Evolutionary conservation across 176 grass and related monocot species (phyloP).

Genomic region (Oryza punctata): DNA sequence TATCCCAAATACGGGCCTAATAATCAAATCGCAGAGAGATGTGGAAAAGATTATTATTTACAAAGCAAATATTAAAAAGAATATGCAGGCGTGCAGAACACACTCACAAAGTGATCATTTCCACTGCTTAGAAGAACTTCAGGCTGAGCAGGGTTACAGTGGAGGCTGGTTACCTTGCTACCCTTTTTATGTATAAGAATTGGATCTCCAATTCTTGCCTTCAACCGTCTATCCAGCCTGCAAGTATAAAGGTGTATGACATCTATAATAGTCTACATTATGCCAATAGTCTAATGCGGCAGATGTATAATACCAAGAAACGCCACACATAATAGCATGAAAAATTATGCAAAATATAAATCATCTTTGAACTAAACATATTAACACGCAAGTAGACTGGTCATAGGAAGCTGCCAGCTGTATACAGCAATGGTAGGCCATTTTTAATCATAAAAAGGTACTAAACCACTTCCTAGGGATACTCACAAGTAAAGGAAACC

Average conservation of each 20-base stretch:
- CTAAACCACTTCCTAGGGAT: neutral
- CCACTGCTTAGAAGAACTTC: constrained; percentile 96
- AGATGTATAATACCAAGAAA: neutral
- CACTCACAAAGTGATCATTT: constrained; percentile 96
- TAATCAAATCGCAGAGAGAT: constrained; percentile 42
- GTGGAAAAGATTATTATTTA: constrained; percentile 19
- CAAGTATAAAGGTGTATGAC: neutral
- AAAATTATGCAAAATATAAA: constrained; percentile 16
- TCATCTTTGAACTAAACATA: neutral
- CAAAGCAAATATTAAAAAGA: neutral
- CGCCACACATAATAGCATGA: neutral
- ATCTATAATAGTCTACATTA: neutral
- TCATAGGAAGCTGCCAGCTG: neutral
- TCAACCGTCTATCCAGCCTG: constrained; percentile 79
- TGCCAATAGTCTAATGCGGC: neutral
- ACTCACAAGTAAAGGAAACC: constrained; percentile 93
- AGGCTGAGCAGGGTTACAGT: constrained; percentile 82
- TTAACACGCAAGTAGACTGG: neutral
- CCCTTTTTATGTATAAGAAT: constrained; percentile 93
- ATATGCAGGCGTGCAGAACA: neutral
- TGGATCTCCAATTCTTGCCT: constrained; percentile 62
- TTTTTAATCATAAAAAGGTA: constrained; percentile 2
- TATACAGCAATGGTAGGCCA: neutral
- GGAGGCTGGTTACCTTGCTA: constrained; percentile 87
- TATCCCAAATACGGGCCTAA: constrained; percentile 94